These are phyloP conservation scores for Paraleonurus japonicus DNA, from an alignment of 257 asterid species.

Conservation along the genomic window DNA sequence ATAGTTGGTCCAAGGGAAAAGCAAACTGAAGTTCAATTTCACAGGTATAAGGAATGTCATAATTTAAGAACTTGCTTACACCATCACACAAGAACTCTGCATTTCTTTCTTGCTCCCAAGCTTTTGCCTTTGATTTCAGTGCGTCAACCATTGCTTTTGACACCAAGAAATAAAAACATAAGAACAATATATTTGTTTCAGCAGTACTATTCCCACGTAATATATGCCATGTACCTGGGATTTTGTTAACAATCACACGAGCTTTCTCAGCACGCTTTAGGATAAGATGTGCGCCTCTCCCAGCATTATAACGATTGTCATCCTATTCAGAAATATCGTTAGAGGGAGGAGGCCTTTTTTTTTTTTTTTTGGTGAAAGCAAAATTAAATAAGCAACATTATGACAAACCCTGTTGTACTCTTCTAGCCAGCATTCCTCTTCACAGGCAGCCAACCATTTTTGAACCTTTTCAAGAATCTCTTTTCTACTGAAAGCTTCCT, in stretches of 20 bases:
- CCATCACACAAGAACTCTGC: constrained; percentile 72
- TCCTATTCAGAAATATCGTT: constrained; percentile 44
- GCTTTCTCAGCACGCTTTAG: constrained; percentile 96
- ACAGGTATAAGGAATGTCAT: not conserved
- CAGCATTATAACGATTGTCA: constrained; percentile 89
- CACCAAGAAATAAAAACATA: not conserved
- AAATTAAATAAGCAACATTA: constrained; percentile 23
- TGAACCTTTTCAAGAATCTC: constrained; percentile 87
- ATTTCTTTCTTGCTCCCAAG: constrained; percentile 79
- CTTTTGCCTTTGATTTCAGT: constrained; percentile 57
- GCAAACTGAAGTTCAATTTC: not conserved
- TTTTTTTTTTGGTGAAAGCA: not conserved
- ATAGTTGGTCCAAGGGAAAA: not conserved
- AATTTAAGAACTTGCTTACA: constrained; percentile 46
- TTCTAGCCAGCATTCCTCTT: constrained; percentile 92
- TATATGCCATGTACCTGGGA: constrained; percentile 59
- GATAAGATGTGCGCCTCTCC: constrained; percentile 82
- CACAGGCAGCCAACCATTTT: constrained; percentile 88
- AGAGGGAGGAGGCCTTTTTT: not conserved
- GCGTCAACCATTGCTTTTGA: constrained; percentile 67
- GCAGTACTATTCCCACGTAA: not conserved
- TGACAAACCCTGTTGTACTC: constrained; percentile 83
- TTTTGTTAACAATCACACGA: constrained; percentile 79
- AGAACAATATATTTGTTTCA: not conserved
- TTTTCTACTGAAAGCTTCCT: constrained; percentile 74